Evolutionary conservation across 108 stramenopile genomes (phyloP), one percentile per base, ranked within the genome.

Genomic region (Nitzschia sp.): DNA sequence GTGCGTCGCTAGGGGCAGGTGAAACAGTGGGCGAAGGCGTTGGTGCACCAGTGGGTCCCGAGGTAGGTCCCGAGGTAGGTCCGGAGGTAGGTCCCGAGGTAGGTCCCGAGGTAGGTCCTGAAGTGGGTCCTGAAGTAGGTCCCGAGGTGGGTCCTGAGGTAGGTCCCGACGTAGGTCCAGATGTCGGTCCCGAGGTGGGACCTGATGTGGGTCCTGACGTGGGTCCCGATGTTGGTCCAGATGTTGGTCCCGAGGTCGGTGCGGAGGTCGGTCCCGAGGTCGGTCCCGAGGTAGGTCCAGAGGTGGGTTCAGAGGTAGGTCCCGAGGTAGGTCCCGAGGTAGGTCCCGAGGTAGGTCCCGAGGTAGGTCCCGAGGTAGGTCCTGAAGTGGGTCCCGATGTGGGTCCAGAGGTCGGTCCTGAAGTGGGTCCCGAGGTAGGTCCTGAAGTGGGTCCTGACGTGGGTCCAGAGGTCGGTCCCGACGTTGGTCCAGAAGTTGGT

Each of bases 401-500:
- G 27, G 68, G 68, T 58, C 58, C 58, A 9, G 58, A 25, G 28
- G 68, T 59, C 11, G 68, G 68, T 19, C 58, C 58, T n/a, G 30
- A 4, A 29, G 68, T 46, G 5, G 68, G 68, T 45, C 68, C 58
- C 11, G 45, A 17, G 26, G 58, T 69, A 28, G 68, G 68, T 35
- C 66, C 66, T 16, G 19, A 8, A 5, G 53, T 67, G 19, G 66
- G 66, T 53, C 66, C 66, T 9, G 53, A n/a, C 32, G 66, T 55
- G n/a, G 66, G 66, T 11, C 53, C 66, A 55, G 66, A 30, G 23
- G 66, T 67, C 17, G 66, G 66, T 35, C 66, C 66, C 11, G 53
- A 6, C 17, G 66, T 67, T 19, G 66, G 68, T 32, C 58, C 68
- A 48, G 19, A 8, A 23, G 45, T 69, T 5, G 68, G 68, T 16